A percentile compares a stretch with the other conserved stretches of the same genome.
These are phyloP conservation scores for Trametes sp. DNA, from an alignment of 1,284 basidiomycete species.

Conservation along the genomic window DNA sequence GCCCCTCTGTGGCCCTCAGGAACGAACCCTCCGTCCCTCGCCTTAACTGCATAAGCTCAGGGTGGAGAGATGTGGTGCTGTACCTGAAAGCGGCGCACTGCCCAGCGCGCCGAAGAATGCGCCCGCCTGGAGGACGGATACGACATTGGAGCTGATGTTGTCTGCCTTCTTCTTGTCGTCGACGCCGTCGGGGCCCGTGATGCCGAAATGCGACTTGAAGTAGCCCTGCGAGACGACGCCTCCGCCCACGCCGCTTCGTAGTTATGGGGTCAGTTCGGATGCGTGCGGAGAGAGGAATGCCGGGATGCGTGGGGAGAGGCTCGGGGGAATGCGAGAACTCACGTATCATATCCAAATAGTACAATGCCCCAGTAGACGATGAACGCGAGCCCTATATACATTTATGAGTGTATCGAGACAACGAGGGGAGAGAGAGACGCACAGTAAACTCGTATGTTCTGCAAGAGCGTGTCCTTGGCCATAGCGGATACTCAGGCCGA, in stretches of 20 bases:
- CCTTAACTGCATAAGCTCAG: too few relatives aligned
- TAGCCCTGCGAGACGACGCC: slow-evolving; percentile 69
- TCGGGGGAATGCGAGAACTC: slow-evolving; percentile 38
- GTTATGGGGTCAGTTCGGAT: slow-evolving; percentile 14
- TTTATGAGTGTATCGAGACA: too few relatives aligned
- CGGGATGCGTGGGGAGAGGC: too few relatives aligned
- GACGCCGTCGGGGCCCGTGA: slow-evolving; percentile 51
- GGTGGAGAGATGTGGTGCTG: slow-evolving; percentile 27
- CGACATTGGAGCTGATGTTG: slow-evolving; percentile 68
- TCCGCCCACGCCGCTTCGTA: slow-evolving; percentile 60
- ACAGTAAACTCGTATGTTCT: slow-evolving; percentile 70
- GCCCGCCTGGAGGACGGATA: slow-evolving; percentile 81
- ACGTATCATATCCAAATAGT: slow-evolving; percentile 82
- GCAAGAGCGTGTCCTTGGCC: slow-evolving; percentile 41
- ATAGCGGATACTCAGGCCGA: slow-evolving; percentile 7
- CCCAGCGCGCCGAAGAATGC: slow-evolving; percentile 82
- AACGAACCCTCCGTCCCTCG: too few relatives aligned
- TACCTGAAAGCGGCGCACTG: slow-evolving; percentile 70
- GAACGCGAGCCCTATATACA: slow-evolving; percentile 65
- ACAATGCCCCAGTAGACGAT: slow-evolving; percentile 82
- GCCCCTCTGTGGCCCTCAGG: too few relatives aligned
- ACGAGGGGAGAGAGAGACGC: slow-evolving; percentile 32
- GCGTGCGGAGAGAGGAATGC: too few relatives aligned
- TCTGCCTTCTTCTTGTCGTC: slow-evolving; percentile 47
- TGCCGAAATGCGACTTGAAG: slow-evolving; percentile 70